Evolutionary conservation across 208 protist species (phyloP).

Genomic region (Leishmania mexicana): DNA sequence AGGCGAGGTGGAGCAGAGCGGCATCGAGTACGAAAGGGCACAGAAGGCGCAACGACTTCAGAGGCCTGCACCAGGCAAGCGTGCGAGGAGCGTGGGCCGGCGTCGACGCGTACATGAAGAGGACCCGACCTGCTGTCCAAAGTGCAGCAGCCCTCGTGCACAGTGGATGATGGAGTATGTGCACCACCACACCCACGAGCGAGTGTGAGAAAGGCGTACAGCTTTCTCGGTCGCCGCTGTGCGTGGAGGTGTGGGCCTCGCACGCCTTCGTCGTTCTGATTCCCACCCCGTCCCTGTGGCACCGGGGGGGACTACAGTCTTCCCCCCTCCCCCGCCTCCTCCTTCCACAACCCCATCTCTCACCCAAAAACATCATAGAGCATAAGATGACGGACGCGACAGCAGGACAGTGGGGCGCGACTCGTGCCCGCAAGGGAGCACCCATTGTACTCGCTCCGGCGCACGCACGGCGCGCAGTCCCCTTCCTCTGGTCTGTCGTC

Average conservation of each 20-base stretch:
- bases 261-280: neutral
- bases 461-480: neutral
- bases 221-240: neutral
- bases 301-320: neutral
- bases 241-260: neutral
- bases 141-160: slow-evolving; percentile 62
- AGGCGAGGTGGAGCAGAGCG: slow-evolving; percentile 67
- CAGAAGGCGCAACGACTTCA: slow-evolving; percentile 28
- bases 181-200: slow-evolving; percentile 73
- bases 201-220: slow-evolving; percentile 1
- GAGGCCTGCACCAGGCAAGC: slow-evolving; percentile 44
- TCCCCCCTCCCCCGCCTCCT: neutral
- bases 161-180: slow-evolving; percentile 91
- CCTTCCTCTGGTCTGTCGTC: neutral
- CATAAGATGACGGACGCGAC: neutral
- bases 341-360: neutral
- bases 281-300: too few relatives aligned
- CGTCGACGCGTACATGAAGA: slow-evolving; percentile 26
- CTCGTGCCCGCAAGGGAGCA: neutral
- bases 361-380: neutral
- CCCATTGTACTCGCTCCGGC: neutral
- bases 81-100: slow-evolving; percentile 49
- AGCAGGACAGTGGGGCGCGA: neutral
- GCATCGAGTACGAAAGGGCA: slow-evolving; percentile 57
- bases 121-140: slow-evolving; percentile 56